Evolutionary conservation across 192 early-diverging fungal genomes (phyloP), one percentile per base, ranked within the genome.

Genomic region (Thoreauomyces humboldtii): DNA sequence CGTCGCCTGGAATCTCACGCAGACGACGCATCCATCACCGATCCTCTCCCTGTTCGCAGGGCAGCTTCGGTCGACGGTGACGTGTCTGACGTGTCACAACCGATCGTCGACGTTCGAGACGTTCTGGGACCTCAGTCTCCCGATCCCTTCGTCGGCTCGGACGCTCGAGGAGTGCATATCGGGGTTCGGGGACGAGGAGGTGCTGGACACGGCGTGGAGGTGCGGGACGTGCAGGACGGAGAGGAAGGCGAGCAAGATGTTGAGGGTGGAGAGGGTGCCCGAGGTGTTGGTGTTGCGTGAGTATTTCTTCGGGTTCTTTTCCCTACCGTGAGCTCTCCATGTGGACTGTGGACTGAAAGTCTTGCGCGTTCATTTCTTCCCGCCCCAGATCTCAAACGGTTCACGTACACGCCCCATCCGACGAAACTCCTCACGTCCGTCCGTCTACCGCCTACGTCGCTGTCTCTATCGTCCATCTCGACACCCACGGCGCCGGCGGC

Each of bases 161-260:
- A 67, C 53, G 15, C 46, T 81, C 15, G 15, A 44, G 7, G 63
- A 70, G 48, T 93, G 89, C 44, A 56, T 93, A 36, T 57, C 70
- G 9, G 88, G 87, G 63, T 91, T 86, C 58, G 85, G 77, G 22
- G 75, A 73, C 29, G 73, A 87, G 50, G 91, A 92, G 68, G 48
- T 82, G 32, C 77, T 92, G 2, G 82, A 82, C 21, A 81, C 83
- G 21, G 76, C 79, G 7, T 88, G 91, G 73, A 78, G 83, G 61
- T 92, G 91, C 70, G 75, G 77, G 32, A 69, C 70, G 11, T 92
- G 91, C 62, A 80, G 86, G 51, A 42, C 55, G 54, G 21, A 27
- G 11, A 27, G 50, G 3, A 4, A 41, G 4, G 69, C 75, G 21
- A 67, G 50, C 55, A 84, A 84, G 56, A 33, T 50, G 24, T 37